phyloP scores from a whole-genome alignment of 345 rosid genomes.

The Raphanus sativus region DNA sequence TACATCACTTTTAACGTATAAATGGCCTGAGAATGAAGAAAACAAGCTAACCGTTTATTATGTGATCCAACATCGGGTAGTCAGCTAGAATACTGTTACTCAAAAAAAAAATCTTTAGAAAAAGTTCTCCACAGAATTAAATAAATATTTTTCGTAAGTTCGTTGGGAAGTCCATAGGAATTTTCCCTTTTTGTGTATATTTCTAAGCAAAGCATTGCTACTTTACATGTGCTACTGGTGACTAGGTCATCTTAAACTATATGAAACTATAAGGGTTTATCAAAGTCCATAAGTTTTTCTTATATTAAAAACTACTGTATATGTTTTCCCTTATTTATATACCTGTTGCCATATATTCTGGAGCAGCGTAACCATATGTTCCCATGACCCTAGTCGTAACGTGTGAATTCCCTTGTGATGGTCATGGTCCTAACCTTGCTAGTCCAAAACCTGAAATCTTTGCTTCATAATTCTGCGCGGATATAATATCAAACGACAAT shows the following conservation, averaged over 20 bases:
- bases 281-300: background rate
- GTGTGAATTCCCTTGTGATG: constrained; percentile 52
- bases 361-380: constrained; percentile 56
- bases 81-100: too few relatives aligned
- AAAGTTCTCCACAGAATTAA: too few relatives aligned
- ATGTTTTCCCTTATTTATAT: background rate
- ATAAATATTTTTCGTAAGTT: too few relatives aligned
- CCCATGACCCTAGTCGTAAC: constrained; percentile 79
- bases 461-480: constrained; percentile 52
- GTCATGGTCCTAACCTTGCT: constrained; percentile 72
- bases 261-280: background rate
- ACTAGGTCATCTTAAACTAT: too few relatives aligned
- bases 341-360: constrained; percentile 74
- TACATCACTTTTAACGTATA: constrained; percentile 74
- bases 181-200: background rate
- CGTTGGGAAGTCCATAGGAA: too few relatives aligned
- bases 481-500: constrained; percentile 7
- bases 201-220: too few relatives aligned
- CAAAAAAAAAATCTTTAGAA: too few relatives aligned
- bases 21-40: constrained; percentile 53
- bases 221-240: too few relatives aligned
- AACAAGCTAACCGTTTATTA: background rate
- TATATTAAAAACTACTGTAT: background rate
- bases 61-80: too few relatives aligned
- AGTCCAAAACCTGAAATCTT: constrained; percentile 66